Evolutionary conservation across 768 basidiomycete genomes (phyloP), one percentile per base, ranked within the genome.

Genomic region (Candolleomyces aberdarensis): DNA sequence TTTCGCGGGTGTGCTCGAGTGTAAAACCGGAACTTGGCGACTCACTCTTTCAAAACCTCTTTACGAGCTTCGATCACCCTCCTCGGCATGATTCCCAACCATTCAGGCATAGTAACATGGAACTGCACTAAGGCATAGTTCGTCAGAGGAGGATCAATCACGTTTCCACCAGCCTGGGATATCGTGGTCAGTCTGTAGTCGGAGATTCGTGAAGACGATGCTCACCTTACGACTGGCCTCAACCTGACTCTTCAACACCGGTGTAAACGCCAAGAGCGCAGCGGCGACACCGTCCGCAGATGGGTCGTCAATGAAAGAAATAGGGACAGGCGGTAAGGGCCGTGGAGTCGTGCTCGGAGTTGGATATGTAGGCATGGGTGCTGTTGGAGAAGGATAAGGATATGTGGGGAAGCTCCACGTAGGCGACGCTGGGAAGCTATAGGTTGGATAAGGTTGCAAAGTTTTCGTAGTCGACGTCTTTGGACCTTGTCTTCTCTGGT

Each of bases 261-360:
- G 78, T 1, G 78, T 79, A 61, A 80, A 75, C 0, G 75, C 74
- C 20, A 78, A 66, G 0, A 73, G 68, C 2, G 71, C 71, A 7
- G 61, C 66, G 19, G 60, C 66, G 32, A 76, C 51, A 7, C 71
- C 64, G 7, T 65, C 58, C 57, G 71, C 69, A 0, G 66, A 58
- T 5, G 54, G 54, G 39, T 56, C 54, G 58, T 22, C 49, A 26
- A 2, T 20, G 54, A 56, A 71, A 70, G 50, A 74, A 74, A 43
- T 74, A 66, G 19, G 53, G 69, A 65, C 70, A 76, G 26, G 70
- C 66, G 5, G 59, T 56, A 60, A 73, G 73, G 0, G 76, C 72
- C 29, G 73, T 68, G 39, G 70, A 56, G 57, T 73, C 75, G 15
- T 66, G 57, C 14, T 66, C 62, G 5, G 70, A 65, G 52, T 53